A percentile compares a stretch with the other conserved stretches of the same genome.
phyloP scores from a whole-genome alignment of 1,284 basidiomycete genomes.

The Malassezia nana region DNA sequence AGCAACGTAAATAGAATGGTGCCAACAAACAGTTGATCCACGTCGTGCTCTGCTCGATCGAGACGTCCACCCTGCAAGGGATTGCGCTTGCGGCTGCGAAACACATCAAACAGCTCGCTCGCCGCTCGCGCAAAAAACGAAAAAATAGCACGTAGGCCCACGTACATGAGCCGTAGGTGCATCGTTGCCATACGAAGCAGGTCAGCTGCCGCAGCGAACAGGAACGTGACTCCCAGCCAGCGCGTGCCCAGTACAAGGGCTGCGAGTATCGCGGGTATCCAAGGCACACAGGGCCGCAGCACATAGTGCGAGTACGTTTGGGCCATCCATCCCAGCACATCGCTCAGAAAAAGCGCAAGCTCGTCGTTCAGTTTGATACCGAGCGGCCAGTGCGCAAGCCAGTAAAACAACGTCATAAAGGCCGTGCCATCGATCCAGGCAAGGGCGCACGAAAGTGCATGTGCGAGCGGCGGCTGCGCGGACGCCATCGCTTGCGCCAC shows the following conservation, averaged over 20 bases:
- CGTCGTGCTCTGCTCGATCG: constrained; percentile 79
- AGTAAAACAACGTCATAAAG: constrained; percentile 54
- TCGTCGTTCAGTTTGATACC: constrained; percentile 94
- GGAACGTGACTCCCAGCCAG: constrained; percentile 58
- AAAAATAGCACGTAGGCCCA: constrained; percentile 60
- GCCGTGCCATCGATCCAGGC: constrained; percentile 12
- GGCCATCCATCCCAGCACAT: constrained; percentile 52
- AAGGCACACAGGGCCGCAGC: constrained; percentile 9
- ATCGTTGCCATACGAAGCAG: constrained; percentile 59
- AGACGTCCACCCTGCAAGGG: constrained; percentile 63
- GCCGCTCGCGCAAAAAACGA: constrained; percentile 58
- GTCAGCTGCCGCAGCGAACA: constrained; percentile 62
- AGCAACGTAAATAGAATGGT: constrained; percentile 87
- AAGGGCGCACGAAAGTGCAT: too few relatives aligned
- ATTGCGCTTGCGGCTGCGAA: constrained; percentile 59
- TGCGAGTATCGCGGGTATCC: background rate
- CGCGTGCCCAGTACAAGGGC: background rate
- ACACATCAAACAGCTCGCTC: constrained; percentile 79
- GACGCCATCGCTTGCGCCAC: background rate
- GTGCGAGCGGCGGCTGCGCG: background rate
- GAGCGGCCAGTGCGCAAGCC: constrained; percentile 91
- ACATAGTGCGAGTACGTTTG: constrained; percentile 16
- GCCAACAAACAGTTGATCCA: constrained; percentile 86
- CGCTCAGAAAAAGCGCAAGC: constrained; percentile 69
- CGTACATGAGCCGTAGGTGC: constrained; percentile 66